Base-by-base conservation (phyloP, 129 eudicot species). In the Tagetes patula region DNA sequence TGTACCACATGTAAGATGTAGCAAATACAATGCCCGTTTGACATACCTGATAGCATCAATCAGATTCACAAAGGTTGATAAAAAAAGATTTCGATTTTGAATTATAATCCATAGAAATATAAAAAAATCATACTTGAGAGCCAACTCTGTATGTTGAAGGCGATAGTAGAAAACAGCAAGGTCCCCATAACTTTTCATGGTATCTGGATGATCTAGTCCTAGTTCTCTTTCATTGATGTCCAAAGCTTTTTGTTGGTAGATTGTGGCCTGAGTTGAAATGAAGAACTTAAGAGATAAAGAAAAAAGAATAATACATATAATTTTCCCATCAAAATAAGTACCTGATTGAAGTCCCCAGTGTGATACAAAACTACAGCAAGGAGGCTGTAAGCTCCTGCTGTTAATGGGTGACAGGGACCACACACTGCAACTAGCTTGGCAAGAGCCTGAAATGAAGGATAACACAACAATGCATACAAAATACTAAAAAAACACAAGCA, bases 381-480 rank as follows among this genome's bases (percentile, higher is more conserved):
- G 81, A 95, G 97, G 80, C 99, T 95, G 86, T 95, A 95, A 75
- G 99, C 99, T 84, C 99, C 99, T 55, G 99, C 97, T 56, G 99
- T 95, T 91, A 95, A 91, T 58, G 97, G 86, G 84, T 95, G 96
- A 70, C 91, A 95, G 60, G 99, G 99, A 78, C 97, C 99, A 79
- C 99, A 95, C 55, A 95, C 97, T 59, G 99, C 97, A 54, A 95
- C 96, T 64, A 95, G 87, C 91, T 95, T 95, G 37, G 97, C 96
- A 71, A 95, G 99, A 84, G 99, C 99, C 99, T 95, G 95, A 45
- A 67, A 72, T 12, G 48, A 43, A 61, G 73, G 62, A 72, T 77
- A 14, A 49, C 72, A 52, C 11, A 75, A 52, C 39, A 14, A 63
- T 64, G 47, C 60, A 67, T 33, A n/a, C 12, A 0, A 20, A 20